Percentiles rank a stretch among this genome's conserved stretches.
Conservation (phyloP, 2,329 filamentous ascomycete species). For the Pseudogymnoascus sp. region DNA sequence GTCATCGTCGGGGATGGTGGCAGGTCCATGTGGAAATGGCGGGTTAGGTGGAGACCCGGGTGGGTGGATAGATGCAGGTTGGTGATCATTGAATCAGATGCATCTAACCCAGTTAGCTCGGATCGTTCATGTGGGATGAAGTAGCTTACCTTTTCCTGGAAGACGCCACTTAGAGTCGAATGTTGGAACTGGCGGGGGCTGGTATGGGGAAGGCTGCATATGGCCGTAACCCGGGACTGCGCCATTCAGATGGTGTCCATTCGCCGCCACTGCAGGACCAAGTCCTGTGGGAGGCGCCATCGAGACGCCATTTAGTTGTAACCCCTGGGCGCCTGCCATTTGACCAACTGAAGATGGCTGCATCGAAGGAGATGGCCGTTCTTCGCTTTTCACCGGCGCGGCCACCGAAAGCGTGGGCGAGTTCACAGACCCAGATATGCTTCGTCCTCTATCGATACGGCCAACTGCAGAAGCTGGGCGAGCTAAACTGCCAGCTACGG, state of each 20-base stretch:
- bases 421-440: constrained; percentile 24
- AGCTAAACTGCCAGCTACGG: background rate
- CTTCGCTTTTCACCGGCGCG: constrained; percentile 33
- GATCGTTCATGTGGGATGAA: background rate
- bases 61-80: constrained; percentile 61
- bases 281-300: constrained; percentile 26
- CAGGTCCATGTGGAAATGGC: constrained; percentile 55
- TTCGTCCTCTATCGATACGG: constrained; percentile 26
- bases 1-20: constrained; percentile 56
- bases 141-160: constrained; percentile 38
- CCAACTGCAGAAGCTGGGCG: constrained; percentile 21
- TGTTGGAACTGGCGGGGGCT: constrained; percentile 28
- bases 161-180: constrained; percentile 36
- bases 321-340: background rate
- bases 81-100: constrained; percentile 56
- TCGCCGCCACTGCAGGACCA: constrained; percentile 18
- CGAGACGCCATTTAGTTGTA: constrained; percentile 14
- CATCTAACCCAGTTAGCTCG: constrained; percentile 33
- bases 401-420: constrained; percentile 26
- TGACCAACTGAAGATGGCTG: background rate
- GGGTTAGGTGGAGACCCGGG: constrained; percentile 52
- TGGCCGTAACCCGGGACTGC: constrained; percentile 27
- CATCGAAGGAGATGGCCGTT: constrained; percentile 26
- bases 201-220: constrained; percentile 21
- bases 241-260: constrained; percentile 20